phyloP scores from a whole-genome alignment of 371 early-diverging fungal species.

The Zopfochytrium polystomum region DNA sequence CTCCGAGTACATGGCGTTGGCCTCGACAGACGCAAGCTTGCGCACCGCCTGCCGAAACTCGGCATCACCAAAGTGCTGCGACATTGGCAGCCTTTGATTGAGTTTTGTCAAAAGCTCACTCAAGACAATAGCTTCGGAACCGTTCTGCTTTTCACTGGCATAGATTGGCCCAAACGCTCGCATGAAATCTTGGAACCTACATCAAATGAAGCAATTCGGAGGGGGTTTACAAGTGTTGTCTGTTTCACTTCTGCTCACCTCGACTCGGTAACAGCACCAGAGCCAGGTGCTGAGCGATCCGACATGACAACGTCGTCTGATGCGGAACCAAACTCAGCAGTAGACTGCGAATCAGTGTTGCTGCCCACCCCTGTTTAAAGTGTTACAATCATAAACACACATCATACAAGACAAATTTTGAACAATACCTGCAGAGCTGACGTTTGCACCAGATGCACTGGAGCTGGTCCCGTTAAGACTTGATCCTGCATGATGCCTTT shows the following conservation, averaged over 20 bases:
- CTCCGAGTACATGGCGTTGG: slow-evolving; percentile 40
- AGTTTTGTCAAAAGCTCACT: slow-evolving; percentile 33
- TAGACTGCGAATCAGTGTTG: background rate
- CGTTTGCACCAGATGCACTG: too few relatives aligned
- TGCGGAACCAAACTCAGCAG: too few relatives aligned
- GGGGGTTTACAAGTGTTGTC: background rate
- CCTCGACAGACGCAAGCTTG: slow-evolving; percentile 34
- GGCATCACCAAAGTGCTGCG: slow-evolving; percentile 26
- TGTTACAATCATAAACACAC: too few relatives aligned
- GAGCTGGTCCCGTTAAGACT: too few relatives aligned
- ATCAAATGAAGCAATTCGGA: background rate
- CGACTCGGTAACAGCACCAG: slow-evolving; percentile 3
- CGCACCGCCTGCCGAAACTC: slow-evolving; percentile 35
- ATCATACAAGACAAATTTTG: too few relatives aligned
- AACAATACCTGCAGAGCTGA: too few relatives aligned
- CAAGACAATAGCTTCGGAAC: slow-evolving; percentile 22
- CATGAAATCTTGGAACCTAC: slow-evolving; percentile 22
- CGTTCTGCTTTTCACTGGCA: slow-evolving; percentile 10
- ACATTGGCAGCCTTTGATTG: slow-evolving; percentile 37
- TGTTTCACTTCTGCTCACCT: background rate
- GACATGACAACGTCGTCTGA: too few relatives aligned
- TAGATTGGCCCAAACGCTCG: slow-evolving; percentile 16
- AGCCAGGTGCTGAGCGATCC: background rate
- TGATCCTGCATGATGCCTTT: too few relatives aligned
- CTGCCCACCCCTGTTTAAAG: background rate